Evolutionary conservation across 495 filamentous ascomycete species (phyloP).

Genomic region (Aspergillus bertholletiae): DNA sequence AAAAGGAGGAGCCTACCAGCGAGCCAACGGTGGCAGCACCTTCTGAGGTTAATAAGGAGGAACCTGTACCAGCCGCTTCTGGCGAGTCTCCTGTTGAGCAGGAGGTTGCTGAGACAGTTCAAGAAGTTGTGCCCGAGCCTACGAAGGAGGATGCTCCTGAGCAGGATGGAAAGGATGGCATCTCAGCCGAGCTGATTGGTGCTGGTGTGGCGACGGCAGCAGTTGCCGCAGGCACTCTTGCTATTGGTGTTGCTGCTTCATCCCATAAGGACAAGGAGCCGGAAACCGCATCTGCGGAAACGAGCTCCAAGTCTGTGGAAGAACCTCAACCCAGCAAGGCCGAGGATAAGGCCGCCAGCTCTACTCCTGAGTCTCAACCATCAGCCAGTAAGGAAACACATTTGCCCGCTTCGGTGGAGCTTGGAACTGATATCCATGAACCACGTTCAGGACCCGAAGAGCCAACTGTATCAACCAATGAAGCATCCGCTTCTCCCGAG

Average conservation of each 20-base stretch:
- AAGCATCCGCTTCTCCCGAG: neutral
- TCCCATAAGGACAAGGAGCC: neutral
- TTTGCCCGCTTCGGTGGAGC: neutral
- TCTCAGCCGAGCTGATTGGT: neutral
- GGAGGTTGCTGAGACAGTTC: conserved; percentile 1
- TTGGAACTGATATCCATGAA: neutral
- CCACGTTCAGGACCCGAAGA: neutral
- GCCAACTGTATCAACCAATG: neutral
- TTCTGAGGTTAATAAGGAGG: neutral
- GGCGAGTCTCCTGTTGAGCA: conserved; percentile 7
- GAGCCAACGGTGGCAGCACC: conserved; percentile 11
- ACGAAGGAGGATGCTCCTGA: neutral
- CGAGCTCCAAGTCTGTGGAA: neutral
- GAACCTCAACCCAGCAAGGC: neutral
- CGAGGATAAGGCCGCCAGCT: neutral
- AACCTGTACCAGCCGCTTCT: neutral
- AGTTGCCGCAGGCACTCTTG: neutral
- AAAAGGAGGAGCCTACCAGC: neutral
- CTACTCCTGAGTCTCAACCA: neutral
- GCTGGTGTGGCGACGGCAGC: neutral
- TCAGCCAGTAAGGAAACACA: neutral
- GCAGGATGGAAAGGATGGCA: conserved; percentile 1
- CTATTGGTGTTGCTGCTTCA: neutral
- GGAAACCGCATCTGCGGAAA: neutral
- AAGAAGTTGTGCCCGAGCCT: neutral